Percentiles rank a stretch among this genome's conserved stretches.
Evolutionary conservation across 1,139 yeast species (phyloP).

Genomic region (Torulaspora pretoriensis): DNA sequence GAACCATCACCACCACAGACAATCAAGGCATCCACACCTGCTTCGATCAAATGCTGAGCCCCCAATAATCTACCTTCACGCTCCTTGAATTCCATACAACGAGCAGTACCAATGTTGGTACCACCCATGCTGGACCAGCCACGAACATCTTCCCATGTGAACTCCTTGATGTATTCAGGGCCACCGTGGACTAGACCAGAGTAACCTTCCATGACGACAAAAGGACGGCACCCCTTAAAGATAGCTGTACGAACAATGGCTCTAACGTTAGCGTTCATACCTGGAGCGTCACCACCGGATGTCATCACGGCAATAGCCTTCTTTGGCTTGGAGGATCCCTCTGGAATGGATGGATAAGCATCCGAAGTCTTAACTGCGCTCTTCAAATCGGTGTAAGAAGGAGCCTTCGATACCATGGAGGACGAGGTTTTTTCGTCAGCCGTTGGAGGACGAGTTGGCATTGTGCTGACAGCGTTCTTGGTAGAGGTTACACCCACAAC

Average conservation of each 20-base stretch:
- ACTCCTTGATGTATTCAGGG: slow-evolving; percentile 58
- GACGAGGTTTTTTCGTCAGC: slow-evolving; percentile 16
- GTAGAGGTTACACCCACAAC: slow-evolving; percentile 63
- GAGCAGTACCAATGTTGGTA: slow-evolving; percentile 92
- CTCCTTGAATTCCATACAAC: slow-evolving; percentile 81
- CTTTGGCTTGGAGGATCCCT: slow-evolving; percentile 13
- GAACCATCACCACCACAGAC: slow-evolving; percentile 99
- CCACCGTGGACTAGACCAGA: slow-evolving; percentile 91
- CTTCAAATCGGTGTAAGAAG: slow-evolving; percentile 30
- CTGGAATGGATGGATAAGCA: slow-evolving; percentile 26
- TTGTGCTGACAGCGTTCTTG: slow-evolving; percentile 53
- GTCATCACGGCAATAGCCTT: slow-evolving; percentile 83
- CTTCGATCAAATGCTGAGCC: slow-evolving; percentile 75
- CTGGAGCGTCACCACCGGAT: slow-evolving; percentile 92
- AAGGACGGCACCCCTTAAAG: slow-evolving; percentile 87
- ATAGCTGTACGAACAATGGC: slow-evolving; percentile 92
- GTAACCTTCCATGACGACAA: slow-evolving; percentile 91
- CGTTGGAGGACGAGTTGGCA: slow-evolving; percentile 39
- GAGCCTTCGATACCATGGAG: slow-evolving; percentile 27
- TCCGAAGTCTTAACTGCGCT: slow-evolving; percentile 20
- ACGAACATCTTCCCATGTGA: slow-evolving; percentile 90
- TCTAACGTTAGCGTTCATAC: slow-evolving; percentile 88
- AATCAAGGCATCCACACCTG: slow-evolving; percentile 90
- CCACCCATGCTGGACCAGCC: slow-evolving; percentile 92
- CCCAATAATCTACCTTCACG: slow-evolving; percentile 78